Conservation (phyloP, 1,284 basidiomycete species). For the Cryptococcus sp. region DNA sequence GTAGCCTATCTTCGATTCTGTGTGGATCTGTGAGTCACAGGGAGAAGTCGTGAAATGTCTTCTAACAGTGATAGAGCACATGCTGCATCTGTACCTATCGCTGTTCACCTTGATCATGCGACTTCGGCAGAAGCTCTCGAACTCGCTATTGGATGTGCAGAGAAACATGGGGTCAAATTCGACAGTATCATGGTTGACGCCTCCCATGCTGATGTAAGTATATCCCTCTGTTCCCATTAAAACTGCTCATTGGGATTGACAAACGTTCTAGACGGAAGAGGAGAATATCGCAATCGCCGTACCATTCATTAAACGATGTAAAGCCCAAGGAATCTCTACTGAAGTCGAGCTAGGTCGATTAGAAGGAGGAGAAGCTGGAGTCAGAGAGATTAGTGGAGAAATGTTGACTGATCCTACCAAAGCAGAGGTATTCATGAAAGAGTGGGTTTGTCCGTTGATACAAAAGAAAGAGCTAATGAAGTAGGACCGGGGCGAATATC, state of each 20-base stretch:
- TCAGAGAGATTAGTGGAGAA: slow-evolving; percentile 48
- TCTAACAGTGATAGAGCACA: slow-evolving; percentile 37
- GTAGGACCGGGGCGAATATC: slow-evolving; percentile 48
- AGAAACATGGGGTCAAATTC: slow-evolving; percentile 41
- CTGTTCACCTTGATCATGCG: slow-evolving; percentile 49
- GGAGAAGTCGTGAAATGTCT: background rate
- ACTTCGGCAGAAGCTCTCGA: slow-evolving; percentile 50
- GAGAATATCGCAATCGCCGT: slow-evolving; percentile 47
- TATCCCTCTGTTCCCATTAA: background rate
- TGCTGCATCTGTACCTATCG: slow-evolving; percentile 47
- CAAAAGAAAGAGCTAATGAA: background rate
- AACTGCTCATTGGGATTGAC: background rate
- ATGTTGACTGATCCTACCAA: slow-evolving; percentile 49
- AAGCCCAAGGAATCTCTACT: slow-evolving; percentile 45
- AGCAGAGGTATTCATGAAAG: slow-evolving; percentile 45
- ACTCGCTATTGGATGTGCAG: slow-evolving; percentile 44
- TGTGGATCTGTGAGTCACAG: slow-evolving; percentile 27
- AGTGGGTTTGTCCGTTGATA: slow-evolving; percentile 18
- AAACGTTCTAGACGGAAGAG: slow-evolving; percentile 31
- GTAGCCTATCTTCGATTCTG: slow-evolving; percentile 34
- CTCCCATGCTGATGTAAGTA: slow-evolving; percentile 40
- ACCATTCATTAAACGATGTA: slow-evolving; percentile 41
- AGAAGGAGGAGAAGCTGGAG: slow-evolving; percentile 50
- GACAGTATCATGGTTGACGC: slow-evolving; percentile 50
- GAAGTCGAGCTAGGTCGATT: slow-evolving; percentile 51